Evolutionary conservation across 2,329 filamentous ascomycete genomes (phyloP).

Genomic region (Paramyrothecium roridum): DNA sequence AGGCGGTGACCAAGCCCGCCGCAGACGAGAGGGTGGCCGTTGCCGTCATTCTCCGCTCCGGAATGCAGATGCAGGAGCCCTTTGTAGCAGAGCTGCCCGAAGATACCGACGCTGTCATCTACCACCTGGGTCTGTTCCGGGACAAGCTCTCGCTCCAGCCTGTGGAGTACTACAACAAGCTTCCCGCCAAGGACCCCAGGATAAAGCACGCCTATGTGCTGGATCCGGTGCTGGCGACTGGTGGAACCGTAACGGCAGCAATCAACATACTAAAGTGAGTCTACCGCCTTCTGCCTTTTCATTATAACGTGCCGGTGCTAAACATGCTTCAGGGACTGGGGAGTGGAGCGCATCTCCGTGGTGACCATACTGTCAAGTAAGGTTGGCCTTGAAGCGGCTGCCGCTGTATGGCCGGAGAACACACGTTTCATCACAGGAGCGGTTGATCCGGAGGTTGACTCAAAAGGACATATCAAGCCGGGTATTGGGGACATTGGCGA

Average conservation of each 20-base stretch:
- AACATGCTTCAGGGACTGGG: conserved; percentile 50
- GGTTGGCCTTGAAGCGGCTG: conserved; percentile 50
- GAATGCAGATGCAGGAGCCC: conserved; percentile 32
- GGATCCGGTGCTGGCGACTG: conserved; percentile 66
- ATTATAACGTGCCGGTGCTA: neutral
- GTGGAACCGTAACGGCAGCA: conserved; percentile 62
- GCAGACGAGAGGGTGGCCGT: conserved; percentile 24
- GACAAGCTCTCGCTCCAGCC: conserved; percentile 46
- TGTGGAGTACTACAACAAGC: conserved; percentile 70
- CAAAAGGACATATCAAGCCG: conserved; percentile 48
- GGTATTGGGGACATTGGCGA: conserved; percentile 43
- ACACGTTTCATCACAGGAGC: conserved; percentile 23
- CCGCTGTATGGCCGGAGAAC: conserved; percentile 46
- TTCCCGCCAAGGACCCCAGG: conserved; percentile 34
- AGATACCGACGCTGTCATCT: conserved; percentile 33
- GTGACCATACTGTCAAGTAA: conserved; percentile 53
- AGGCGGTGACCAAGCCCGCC: conserved; percentile 9
- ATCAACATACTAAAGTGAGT: conserved; percentile 52
- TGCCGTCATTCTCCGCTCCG: conserved; percentile 30
- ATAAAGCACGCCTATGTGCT: conserved; percentile 59
- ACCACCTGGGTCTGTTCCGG: conserved; percentile 60
- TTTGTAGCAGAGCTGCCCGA: conserved; percentile 22
- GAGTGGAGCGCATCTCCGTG: conserved; percentile 58
- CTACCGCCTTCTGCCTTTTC: neutral
- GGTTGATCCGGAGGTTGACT: conserved; percentile 49